Conservation (phyloP, 2,329 filamentous ascomycete species). For the Zopfia rhizophila region DNA sequence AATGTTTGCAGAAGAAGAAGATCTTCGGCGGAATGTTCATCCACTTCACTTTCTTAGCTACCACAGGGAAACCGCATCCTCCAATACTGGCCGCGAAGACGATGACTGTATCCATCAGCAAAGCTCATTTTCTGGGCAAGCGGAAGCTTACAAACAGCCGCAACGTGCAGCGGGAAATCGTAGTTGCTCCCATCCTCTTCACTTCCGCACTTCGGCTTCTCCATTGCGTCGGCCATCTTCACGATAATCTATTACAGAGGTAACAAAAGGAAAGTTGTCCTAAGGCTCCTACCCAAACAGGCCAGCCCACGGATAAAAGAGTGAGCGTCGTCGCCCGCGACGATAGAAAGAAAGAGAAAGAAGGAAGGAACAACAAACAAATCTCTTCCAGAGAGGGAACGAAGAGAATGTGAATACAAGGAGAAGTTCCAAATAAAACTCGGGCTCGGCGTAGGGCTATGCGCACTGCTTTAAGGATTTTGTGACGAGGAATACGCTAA, state of each 20-base stretch:
- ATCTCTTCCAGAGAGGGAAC: constrained; percentile 48
- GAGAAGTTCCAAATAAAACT: constrained; percentile 31
- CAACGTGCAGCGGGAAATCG: constrained; percentile 51
- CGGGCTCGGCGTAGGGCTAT: constrained; percentile 43
- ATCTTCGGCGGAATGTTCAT: constrained; percentile 66
- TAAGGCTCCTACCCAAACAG: constrained; percentile 29
- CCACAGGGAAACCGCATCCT: constrained; percentile 51
- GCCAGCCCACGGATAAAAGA: constrained; percentile 29
- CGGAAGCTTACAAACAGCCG: constrained; percentile 47
- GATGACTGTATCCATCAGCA: constrained; percentile 45
- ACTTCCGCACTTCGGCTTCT: constrained; percentile 48
- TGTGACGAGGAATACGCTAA: constrained; percentile 34
- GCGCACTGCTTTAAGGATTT: constrained; percentile 39
- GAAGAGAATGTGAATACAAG: constrained; percentile 28
- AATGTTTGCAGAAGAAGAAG: constrained; percentile 71
- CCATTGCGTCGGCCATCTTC: constrained; percentile 36
- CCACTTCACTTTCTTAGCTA: constrained; percentile 64
- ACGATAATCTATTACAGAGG: constrained; percentile 21
- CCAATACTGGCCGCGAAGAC: constrained; percentile 50
- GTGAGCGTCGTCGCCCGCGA: constrained; percentile 47
- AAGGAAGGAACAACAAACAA: constrained; percentile 28
- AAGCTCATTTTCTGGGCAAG: background rate
- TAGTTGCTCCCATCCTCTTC: constrained; percentile 40
- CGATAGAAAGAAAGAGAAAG: constrained; percentile 33
- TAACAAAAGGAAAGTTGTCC: constrained; percentile 16